phyloP scores from a whole-genome alignment of 2,329 filamentous ascomycete genomes.

The Colletotrichum sp. region DNA sequence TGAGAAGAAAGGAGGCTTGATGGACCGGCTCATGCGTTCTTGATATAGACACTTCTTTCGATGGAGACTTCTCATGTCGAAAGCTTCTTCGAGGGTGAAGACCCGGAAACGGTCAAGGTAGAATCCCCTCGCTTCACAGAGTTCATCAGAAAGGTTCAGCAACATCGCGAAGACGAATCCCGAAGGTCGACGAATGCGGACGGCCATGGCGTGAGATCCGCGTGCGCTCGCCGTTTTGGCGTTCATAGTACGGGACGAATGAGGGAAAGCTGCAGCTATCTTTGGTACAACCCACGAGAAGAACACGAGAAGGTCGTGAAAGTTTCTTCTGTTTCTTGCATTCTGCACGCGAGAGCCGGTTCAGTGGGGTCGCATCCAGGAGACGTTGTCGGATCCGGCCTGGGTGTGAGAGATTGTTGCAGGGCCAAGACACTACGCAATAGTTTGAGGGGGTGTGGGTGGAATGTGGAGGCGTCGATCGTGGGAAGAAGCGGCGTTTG shows the following conservation, averaged over 20 bases:
- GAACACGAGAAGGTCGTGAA: not conserved
- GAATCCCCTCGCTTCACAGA: not conserved
- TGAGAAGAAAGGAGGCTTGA: not conserved
- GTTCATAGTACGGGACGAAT: not conserved
- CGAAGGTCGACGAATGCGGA: not conserved
- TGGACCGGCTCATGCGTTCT: not conserved
- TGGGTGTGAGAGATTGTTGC: not conserved
- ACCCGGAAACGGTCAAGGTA: not conserved
- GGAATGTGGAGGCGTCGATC: not conserved
- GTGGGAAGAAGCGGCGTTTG: not conserved
- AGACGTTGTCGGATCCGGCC: not conserved
- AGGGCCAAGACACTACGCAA: not conserved
- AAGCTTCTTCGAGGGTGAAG: not conserved
- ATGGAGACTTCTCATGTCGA: not conserved
- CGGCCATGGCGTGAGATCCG: not conserved
- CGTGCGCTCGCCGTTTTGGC: not conserved
- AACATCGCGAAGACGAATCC: not conserved
- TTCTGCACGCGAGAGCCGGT: not conserved
- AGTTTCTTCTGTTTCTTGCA: not conserved
- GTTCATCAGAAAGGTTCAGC: not conserved
- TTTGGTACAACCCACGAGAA: not conserved
- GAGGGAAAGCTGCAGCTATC: not conserved
- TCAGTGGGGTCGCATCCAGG: not conserved
- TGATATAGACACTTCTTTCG: not conserved
- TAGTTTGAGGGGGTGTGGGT: not conserved